phyloP scores from a whole-genome alignment of 2,329 filamentous ascomycete species.

The Thermochaetoides dissita region DNA sequence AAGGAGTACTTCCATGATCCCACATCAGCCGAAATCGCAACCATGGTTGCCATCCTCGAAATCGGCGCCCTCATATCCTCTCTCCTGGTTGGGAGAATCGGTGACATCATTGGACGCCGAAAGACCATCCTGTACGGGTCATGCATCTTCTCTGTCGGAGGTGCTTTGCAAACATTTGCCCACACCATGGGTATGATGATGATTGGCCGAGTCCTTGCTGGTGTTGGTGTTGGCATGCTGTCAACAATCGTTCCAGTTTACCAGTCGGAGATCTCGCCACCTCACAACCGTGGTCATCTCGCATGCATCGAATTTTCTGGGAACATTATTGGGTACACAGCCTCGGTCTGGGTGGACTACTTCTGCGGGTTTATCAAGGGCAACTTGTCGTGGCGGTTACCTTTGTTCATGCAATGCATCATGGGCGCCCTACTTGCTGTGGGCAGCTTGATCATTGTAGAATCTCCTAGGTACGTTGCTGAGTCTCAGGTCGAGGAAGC shows the following conservation, averaged over 20 bases:
- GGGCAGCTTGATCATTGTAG: slow-evolving; percentile 85
- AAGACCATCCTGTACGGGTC: slow-evolving; percentile 90
- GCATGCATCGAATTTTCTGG: slow-evolving; percentile 97
- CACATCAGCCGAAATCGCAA: slow-evolving; percentile 74
- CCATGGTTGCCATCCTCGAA: slow-evolving; percentile 95
- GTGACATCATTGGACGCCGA: slow-evolving; percentile 79
- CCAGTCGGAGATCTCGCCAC: slow-evolving; percentile 88
- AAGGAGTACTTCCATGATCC: slow-evolving; percentile 87
- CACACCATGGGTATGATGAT: slow-evolving; percentile 83
- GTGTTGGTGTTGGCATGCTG: slow-evolving; percentile 73
- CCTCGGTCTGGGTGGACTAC: slow-evolving; percentile 97
- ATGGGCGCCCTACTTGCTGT: slow-evolving; percentile 79
- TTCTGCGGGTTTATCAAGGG: slow-evolving; percentile 82
- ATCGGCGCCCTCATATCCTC: slow-evolving; percentile 87
- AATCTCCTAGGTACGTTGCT: slow-evolving; percentile 65
- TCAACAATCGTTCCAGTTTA: slow-evolving; percentile 90
- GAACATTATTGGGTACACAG: slow-evolving; percentile 90
- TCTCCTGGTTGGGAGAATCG: slow-evolving; percentile 70
- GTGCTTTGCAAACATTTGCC: slow-evolving; percentile 70
- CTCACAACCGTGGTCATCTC: slow-evolving; percentile 87
- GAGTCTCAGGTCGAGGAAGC: neutral
- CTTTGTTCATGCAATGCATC: slow-evolving; percentile 79
- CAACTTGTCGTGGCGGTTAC: slow-evolving; percentile 80
- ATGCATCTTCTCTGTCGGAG: slow-evolving; percentile 71
- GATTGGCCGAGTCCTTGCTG: slow-evolving; percentile 67